phyloP scores from a whole-genome alignment of 192 early-diverging fungal genomes.

The Cetraspora pellucida region DNA sequence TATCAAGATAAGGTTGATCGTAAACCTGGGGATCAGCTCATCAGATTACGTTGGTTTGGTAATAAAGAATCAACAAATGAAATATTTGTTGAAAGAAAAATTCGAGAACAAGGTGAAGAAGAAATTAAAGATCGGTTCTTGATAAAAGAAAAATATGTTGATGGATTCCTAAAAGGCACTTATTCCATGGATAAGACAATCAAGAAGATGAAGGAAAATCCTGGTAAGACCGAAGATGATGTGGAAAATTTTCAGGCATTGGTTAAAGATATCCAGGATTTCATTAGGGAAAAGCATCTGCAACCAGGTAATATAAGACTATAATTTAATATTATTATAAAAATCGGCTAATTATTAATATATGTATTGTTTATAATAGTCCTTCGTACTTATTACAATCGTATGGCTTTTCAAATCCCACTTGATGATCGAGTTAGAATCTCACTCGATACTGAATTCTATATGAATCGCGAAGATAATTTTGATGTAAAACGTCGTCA shows the following conservation, averaged over 20 bases:
- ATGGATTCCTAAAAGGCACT: constrained; percentile 79
- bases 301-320: constrained; percentile 50
- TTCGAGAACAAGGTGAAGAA: constrained; percentile 61
- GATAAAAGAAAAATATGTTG: constrained; percentile 92
- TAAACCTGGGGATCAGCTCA: constrained; percentile 84
- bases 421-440: constrained; percentile 92
- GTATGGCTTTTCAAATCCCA: constrained; percentile 97
- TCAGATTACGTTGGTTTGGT: constrained; percentile 95
- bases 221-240: constrained; percentile 74
- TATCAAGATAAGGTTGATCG: constrained; percentile 87
- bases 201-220: constrained; percentile 75
- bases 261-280: constrained; percentile 70
- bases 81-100: constrained; percentile 76
- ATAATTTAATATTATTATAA: not conserved
- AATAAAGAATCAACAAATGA: constrained; percentile 66
- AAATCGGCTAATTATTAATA: not conserved
- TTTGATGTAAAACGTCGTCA: constrained; percentile 64
- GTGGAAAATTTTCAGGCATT: constrained; percentile 70
- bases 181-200: constrained; percentile 74
- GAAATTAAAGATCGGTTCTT: constrained; percentile 91
- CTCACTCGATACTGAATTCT: constrained; percentile 92
- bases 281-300: constrained; percentile 66
- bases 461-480: constrained; percentile 95
- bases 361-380: constrained; percentile 40
- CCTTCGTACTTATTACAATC: constrained; percentile 92